A percentile compares a stretch with the other conserved stretches of the same genome.
These are phyloP conservation scores for Entomortierella chlamydospora DNA, from an alignment of 192 early-diverging fungal genomes.

Conservation along the genomic window DNA sequence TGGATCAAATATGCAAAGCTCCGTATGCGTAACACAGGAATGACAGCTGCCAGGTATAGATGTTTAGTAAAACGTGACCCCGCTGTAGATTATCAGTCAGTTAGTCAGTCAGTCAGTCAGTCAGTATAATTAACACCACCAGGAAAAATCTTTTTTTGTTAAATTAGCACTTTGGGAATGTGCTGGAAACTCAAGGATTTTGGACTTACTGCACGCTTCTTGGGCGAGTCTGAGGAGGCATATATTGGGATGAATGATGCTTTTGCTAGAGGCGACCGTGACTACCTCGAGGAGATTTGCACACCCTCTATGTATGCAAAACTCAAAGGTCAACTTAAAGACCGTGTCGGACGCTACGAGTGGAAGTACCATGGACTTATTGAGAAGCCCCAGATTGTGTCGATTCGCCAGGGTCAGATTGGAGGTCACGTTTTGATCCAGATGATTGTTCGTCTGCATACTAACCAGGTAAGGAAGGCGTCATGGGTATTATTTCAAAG, in stretches of 20 bases:
- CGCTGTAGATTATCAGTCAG: not conserved
- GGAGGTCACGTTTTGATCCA: conserved; percentile 67
- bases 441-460: conserved; percentile 73
- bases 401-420: conserved; percentile 65
- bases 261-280: conserved; percentile 72
- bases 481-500: too few species aligned
- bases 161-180: conserved; percentile 57
- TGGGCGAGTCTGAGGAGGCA: conserved; percentile 66
- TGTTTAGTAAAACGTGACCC: not conserved
- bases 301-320: conserved; percentile 69
- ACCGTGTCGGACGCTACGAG: conserved; percentile 62
- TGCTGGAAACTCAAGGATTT: conserved; percentile 64
- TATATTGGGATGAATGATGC: conserved; percentile 77
- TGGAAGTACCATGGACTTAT: conserved; percentile 71
- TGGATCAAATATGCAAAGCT: conserved; percentile 64
- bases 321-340: conserved; percentile 71
- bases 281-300: conserved; percentile 67
- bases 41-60: conserved; percentile 42
- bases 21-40: conserved; percentile 61
- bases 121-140: not conserved
- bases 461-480: conserved; percentile 63
- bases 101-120: not conserved
- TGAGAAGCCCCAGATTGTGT: conserved; percentile 66
- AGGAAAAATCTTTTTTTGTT: not conserved
- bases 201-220: conserved; percentile 69